Conservation (phyloP, 495 filamentous ascomycete genomes). For the Poronia punctata region DNA sequence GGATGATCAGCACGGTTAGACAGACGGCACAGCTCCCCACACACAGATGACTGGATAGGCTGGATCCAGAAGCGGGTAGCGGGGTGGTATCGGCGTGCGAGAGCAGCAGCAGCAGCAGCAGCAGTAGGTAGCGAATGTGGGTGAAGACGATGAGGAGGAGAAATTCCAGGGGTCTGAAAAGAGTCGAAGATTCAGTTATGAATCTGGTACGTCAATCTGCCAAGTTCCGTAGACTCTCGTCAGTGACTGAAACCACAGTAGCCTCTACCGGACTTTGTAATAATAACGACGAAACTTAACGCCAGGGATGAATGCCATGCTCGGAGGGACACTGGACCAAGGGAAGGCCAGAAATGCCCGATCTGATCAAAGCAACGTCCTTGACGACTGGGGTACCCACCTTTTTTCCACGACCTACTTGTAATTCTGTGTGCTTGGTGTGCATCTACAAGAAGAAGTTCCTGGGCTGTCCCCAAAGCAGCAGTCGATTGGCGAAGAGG, state of each 20-base stretch:
- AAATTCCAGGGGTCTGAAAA: conserved; percentile 10
- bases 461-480: conserved; percentile 19
- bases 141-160: conserved; percentile 8
- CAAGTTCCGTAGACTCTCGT: conserved; percentile 15
- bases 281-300: conserved; percentile 20
- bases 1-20: conserved; percentile 18
- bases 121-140: conserved; percentile 6
- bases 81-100: conserved; percentile 15
- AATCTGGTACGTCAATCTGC: conserved; percentile 7
- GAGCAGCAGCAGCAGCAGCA: no score
- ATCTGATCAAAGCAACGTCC: conserved; percentile 24
- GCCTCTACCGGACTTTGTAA: conserved; percentile 15
- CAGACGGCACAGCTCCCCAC: conserved; percentile 15
- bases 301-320: conserved; percentile 17
- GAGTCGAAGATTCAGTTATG: background rate
- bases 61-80: conserved; percentile 8
- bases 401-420: conserved; percentile 15
- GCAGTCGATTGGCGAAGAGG: conserved; percentile 25
- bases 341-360: conserved; percentile 27
- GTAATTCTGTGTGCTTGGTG: conserved; percentile 26
- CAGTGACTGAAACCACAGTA: conserved; percentile 15
- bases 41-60: conserved; percentile 7
- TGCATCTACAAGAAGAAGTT: conserved; percentile 25
- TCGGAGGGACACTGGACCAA: conserved; percentile 29
- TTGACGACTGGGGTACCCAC: conserved; percentile 22